These are phyloP conservation scores for Clavariopsis aquatica DNA, from an alignment of 495 filamentous ascomycete genomes.

Conservation along the genomic window DNA sequence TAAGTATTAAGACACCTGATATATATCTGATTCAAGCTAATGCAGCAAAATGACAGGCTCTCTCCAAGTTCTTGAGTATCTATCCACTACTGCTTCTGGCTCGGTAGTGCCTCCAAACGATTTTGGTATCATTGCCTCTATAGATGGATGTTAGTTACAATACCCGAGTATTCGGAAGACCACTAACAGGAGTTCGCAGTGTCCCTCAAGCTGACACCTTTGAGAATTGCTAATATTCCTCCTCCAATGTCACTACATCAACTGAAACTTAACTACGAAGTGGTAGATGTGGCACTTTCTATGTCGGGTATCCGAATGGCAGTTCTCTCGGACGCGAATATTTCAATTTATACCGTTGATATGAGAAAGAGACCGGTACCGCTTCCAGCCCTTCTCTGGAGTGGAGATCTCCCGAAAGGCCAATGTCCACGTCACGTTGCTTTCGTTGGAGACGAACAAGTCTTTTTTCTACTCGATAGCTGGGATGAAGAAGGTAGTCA, in stretches of 20 bases:
- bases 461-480: slow-evolving; percentile 31
- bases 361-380: slow-evolving; percentile 51
- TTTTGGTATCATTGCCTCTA: slow-evolving; percentile 78
- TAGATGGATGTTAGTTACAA: slow-evolving; percentile 71
- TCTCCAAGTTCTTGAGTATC: slow-evolving; percentile 67
- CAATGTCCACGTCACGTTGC: slow-evolving; percentile 34
- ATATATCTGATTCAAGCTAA: neutral
- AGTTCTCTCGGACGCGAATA: slow-evolving; percentile 51
- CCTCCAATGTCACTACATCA: slow-evolving; percentile 90
- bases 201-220: slow-evolving; percentile 78
- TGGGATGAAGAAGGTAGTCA: slow-evolving; percentile 24
- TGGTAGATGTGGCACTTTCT: slow-evolving; percentile 74
- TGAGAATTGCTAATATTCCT: slow-evolving; percentile 80
- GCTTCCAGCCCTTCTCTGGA: slow-evolving; percentile 41
- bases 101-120: slow-evolving; percentile 72
- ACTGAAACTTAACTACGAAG: slow-evolving; percentile 60
- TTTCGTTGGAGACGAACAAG: slow-evolving; percentile 36
- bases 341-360: slow-evolving; percentile 36
- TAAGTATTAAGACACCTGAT: slow-evolving; percentile 1
- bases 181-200: slow-evolving; percentile 43
- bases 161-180: neutral
- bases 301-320: slow-evolving; percentile 66
- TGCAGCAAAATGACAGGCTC: slow-evolving; percentile 34
- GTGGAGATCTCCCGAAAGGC: slow-evolving; percentile 4
- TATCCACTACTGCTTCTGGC: slow-evolving; percentile 65